Evolutionary conservation across 2,329 filamentous ascomycete species (phyloP), one percentile per base, ranked within the genome.

Genomic region (Alternaria conjuncta): DNA sequence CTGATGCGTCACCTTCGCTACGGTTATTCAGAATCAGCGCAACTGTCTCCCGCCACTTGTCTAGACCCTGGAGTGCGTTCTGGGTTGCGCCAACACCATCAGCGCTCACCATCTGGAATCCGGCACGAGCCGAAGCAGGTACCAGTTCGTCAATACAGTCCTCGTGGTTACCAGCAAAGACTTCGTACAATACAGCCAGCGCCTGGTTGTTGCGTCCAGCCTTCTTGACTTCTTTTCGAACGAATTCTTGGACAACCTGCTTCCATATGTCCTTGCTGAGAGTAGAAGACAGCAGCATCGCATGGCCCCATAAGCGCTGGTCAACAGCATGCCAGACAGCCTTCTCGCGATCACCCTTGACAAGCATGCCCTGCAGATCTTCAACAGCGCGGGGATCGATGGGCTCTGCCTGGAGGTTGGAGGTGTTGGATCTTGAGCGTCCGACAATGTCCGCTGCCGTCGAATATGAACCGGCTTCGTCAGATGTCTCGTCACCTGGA

Each of bases 91-190:
- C 87, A 8, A 85, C 82, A 7, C 87, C 84, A 61, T 89, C 85
- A 4, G 88, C 86, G 66, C 91, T 94, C 69, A 99, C 87, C 82
- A 99, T 91, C 78, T 97, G 93, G 70, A 97, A 89, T 2, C 96
- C 96, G 63, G 95, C 94, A 45, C 96, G 89, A 18, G 96, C 96
- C 69, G 96, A 97, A 3, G 91, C 90, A 6, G 96, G 94, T 1
- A 99, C 96, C 59, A 99, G 89, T 79, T 98, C 94, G 78, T 99
- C 96, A 15, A 98, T 90, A 69, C 94, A 96, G 71, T 99, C 96
- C 68, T 97, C 94, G 61, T 91, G 89, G 75, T 97, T 99, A 0
- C 96, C 95, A 23, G 94, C 96, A 64, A 99, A 90, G 1, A 98
- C 90, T 75, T 97, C 93, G 79, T 99, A 99, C 4, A 99, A 82